Evolutionary conservation across 2,329 filamentous ascomycete genomes (phyloP).

Genomic region (Beauveria scarabaeidicola): DNA sequence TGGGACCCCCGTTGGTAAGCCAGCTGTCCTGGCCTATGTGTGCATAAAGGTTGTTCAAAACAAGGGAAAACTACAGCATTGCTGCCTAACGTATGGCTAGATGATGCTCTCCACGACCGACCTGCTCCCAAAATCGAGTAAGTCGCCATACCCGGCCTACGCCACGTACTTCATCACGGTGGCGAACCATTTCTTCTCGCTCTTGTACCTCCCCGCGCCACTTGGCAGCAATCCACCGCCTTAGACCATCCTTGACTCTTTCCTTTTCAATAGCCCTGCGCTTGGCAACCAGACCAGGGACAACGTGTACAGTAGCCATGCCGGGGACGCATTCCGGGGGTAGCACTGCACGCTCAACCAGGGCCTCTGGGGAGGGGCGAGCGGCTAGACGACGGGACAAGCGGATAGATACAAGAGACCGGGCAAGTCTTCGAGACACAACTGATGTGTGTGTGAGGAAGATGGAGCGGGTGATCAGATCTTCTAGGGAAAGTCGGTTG

Average conservation of each 20-base stretch:
- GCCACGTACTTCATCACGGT: conserved; percentile 42
- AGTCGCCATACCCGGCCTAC: conserved; percentile 53
- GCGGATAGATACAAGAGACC: conserved; percentile 56
- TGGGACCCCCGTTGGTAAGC: background rate
- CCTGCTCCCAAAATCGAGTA: conserved; percentile 57
- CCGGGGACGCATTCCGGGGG: conserved; percentile 54
- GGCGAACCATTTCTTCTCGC: conserved; percentile 37
- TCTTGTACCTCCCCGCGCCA: conserved; percentile 45
- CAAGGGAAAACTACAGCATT: background rate
- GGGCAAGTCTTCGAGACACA: conserved; percentile 53
- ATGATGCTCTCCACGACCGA: conserved; percentile 34
- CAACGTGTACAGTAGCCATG: conserved; percentile 33
- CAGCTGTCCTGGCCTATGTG: background rate
- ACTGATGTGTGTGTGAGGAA: conserved; percentile 59
- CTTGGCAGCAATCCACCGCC: conserved; percentile 55
- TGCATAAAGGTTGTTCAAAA: background rate
- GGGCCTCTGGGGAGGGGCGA: conserved; percentile 49
- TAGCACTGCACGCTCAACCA: conserved; percentile 57
- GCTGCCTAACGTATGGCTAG: conserved; percentile 8
- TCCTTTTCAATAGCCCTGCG: conserved; percentile 58
- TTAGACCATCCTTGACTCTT: conserved; percentile 56
- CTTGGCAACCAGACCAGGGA: conserved; percentile 53
- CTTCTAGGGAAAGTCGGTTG: conserved; percentile 48
- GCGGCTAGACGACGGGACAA: conserved; percentile 52
- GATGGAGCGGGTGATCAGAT: conserved; percentile 56